phyloP scores from a whole-genome alignment of 495 filamentous ascomycete genomes.

The Chaetomidium leptoderma region DNA sequence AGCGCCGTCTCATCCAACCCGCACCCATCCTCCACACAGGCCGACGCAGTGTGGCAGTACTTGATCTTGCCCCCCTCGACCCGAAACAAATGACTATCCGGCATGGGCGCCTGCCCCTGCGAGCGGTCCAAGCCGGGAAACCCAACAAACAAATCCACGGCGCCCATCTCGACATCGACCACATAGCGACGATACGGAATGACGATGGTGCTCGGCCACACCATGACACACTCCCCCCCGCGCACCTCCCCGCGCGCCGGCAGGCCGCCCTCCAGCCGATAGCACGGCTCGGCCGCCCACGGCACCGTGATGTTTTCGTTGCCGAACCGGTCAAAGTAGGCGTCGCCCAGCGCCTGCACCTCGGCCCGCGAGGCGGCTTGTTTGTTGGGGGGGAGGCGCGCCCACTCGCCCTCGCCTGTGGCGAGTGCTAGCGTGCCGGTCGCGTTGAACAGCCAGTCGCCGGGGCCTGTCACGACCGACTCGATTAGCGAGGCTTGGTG shows the following conservation, averaged over 20 bases:
- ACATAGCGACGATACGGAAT: conserved; percentile 39
- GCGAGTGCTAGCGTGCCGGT: conserved; percentile 32
- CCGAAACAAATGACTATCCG: conserved; percentile 38
- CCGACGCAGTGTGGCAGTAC: conserved; percentile 35
- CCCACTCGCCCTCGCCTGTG: conserved; percentile 37
- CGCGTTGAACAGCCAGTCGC: conserved; percentile 43
- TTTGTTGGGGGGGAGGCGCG: conserved; percentile 30
- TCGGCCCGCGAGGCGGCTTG: conserved; percentile 25
- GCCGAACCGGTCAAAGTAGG: conserved; percentile 38
- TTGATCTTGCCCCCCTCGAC: conserved; percentile 38
- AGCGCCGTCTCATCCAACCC: neutral
- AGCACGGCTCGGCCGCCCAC: conserved; percentile 31
- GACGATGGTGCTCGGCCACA: conserved; percentile 29
- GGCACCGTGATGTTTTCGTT: conserved; percentile 34
- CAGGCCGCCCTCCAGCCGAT: conserved; percentile 37
- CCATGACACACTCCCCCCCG: conserved; percentile 13
- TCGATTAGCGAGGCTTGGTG: conserved; percentile 34
- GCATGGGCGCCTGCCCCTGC: conserved; percentile 29
- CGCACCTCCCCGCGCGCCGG: conserved; percentile 9
- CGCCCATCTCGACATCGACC: conserved; percentile 37
- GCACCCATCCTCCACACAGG: conserved; percentile 16
- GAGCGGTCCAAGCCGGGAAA: conserved; percentile 39
- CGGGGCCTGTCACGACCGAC: conserved; percentile 34
- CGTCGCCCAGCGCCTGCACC: conserved; percentile 35
- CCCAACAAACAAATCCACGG: conserved; percentile 36